Evolutionary conservation across 2,329 filamentous ascomycete species (phyloP).

Genomic region (Cladosporium sp.): DNA sequence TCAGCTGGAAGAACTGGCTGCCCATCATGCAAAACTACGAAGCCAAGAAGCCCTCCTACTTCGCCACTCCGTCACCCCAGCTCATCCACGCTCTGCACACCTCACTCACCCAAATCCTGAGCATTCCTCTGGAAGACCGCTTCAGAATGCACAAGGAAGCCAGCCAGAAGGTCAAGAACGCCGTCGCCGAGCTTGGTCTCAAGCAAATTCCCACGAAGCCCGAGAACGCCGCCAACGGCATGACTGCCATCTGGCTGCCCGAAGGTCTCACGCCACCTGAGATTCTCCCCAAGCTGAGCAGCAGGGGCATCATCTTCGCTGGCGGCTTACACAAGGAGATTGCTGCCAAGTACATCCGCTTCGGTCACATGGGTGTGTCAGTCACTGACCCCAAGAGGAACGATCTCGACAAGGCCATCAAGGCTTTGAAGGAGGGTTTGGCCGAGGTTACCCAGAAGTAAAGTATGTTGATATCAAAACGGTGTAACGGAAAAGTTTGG

Average conservation of each 20-base stretch:
- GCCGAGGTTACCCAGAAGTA: constrained; percentile 48
- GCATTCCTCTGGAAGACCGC: constrained; percentile 72
- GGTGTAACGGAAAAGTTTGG: background rate
- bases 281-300: constrained; percentile 75
- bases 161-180: constrained; percentile 82
- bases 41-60: constrained; percentile 94
- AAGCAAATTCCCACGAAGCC: constrained; percentile 80
- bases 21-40: constrained; percentile 99
- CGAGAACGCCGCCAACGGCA: constrained; percentile 90
- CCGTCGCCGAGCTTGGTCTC: constrained; percentile 72
- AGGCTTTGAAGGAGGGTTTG: constrained; percentile 69
- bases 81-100: constrained; percentile 91
- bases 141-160: constrained; percentile 75
- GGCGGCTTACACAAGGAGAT: constrained; percentile 96
- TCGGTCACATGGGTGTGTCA: constrained; percentile 97
- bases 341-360: constrained; percentile 85
- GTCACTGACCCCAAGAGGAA: constrained; percentile 73
- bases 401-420: constrained; percentile 80
- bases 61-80: constrained; percentile 93
- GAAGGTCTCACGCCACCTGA: constrained; percentile 76
- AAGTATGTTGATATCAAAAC: background rate
- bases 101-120: constrained; percentile 76
- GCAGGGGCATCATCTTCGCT: constrained; percentile 88
- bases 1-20: constrained; percentile 94
- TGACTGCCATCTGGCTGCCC: constrained; percentile 96